A percentile compares a stretch with the other conserved stretches of the same genome.
phyloP scores from a whole-genome alignment of 2,329 filamentous ascomycete genomes.

The Coniella vitis region DNA sequence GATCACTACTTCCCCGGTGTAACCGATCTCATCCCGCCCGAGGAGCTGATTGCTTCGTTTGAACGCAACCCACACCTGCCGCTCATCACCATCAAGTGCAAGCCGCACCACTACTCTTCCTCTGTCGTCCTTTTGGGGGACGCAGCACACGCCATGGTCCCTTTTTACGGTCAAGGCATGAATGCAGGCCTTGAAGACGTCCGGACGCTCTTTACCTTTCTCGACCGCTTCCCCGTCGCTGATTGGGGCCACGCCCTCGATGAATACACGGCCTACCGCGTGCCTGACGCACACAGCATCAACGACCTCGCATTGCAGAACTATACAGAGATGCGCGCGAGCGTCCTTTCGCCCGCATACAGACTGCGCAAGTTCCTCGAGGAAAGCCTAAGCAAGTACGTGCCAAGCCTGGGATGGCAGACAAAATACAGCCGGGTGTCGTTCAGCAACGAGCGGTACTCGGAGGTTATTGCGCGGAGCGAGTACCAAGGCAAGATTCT shows the following conservation, averaged over 20 bases:
- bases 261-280: constrained; percentile 68
- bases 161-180: constrained; percentile 97
- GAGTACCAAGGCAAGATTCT: constrained; percentile 61
- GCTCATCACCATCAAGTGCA: constrained; percentile 88
- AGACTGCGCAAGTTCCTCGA: constrained; percentile 78
- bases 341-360: constrained; percentile 73
- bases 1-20: constrained; percentile 82
- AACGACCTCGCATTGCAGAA: constrained; percentile 88
- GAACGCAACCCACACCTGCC: constrained; percentile 79
- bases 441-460: constrained; percentile 89
- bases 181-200: constrained; percentile 96
- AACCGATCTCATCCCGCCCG: constrained; percentile 59
- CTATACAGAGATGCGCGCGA: constrained; percentile 87
- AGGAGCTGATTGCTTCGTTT: constrained; percentile 69
- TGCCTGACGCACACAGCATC: constrained; percentile 78
- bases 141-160: constrained; percentile 94
- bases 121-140: constrained; percentile 85
- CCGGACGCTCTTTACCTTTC: constrained; percentile 71
- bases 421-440: constrained; percentile 91
- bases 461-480: constrained; percentile 66
- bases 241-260: constrained; percentile 60
- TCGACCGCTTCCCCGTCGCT: constrained; percentile 59
- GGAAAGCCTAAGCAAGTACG: constrained; percentile 68
- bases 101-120: constrained; percentile 72
- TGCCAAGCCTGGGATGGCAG: constrained; percentile 76